These are phyloP conservation scores for Cladosporium sp. DNA, from an alignment of 2,329 filamentous ascomycete genomes.

Conservation along the genomic window DNA sequence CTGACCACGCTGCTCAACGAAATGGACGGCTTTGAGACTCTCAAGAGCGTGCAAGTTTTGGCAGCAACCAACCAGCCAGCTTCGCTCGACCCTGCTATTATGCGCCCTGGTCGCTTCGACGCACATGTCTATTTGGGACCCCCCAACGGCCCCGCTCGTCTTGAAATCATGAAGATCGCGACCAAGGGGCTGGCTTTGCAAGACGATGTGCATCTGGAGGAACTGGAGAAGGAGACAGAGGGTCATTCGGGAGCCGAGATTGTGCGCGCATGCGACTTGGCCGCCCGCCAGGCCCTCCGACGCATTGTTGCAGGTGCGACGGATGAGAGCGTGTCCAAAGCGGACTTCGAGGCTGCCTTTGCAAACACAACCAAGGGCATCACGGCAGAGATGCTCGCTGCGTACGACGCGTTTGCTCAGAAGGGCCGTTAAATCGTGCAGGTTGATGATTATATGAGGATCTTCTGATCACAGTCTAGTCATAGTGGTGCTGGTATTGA, in stretches of 20 bases:
- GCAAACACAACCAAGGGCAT: constrained; percentile 55
- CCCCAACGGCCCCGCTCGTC: constrained; percentile 70
- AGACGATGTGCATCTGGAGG: constrained; percentile 64
- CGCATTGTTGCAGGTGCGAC: constrained; percentile 43
- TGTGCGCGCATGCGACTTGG: constrained; percentile 53
- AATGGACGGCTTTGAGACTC: constrained; percentile 89
- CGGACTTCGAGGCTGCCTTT: constrained; percentile 48
- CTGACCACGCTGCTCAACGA: constrained; percentile 88
- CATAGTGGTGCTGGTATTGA: background rate
- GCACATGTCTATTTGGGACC: constrained; percentile 82
- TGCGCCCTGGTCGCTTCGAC: constrained; percentile 84
- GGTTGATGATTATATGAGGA: background rate
- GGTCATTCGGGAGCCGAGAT: constrained; percentile 88
- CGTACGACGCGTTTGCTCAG: constrained; percentile 55
- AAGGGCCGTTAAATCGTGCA: background rate
- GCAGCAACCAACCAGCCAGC: constrained; percentile 92
- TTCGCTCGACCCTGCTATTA: constrained; percentile 78
- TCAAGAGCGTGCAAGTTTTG: constrained; percentile 81
- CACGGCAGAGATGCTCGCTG: constrained; percentile 58
- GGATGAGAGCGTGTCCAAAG: constrained; percentile 40
- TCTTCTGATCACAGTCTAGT: background rate
- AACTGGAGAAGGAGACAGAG: constrained; percentile 65
- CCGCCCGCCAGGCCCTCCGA: constrained; percentile 39
- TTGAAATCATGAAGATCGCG: constrained; percentile 73
- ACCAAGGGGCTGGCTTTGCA: constrained; percentile 59